phyloP scores from a whole-genome alignment of 2,329 filamentous ascomycete genomes.

The Coniochaeta pulveracea region DNA sequence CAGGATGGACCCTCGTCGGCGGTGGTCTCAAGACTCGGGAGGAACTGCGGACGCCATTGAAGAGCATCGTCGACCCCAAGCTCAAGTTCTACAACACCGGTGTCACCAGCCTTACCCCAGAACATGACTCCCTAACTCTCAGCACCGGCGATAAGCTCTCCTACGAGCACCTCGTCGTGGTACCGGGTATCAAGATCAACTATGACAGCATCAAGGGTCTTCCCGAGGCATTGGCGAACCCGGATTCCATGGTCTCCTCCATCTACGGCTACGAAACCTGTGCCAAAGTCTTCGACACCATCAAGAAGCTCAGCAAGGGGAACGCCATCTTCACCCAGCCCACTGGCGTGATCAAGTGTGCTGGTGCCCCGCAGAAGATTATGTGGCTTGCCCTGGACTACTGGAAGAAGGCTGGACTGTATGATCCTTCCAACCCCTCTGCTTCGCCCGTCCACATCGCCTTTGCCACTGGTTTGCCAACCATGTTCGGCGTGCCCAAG shows the following conservation, averaged over 20 bases:
- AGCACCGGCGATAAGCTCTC: constrained; percentile 40
- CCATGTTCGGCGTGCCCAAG: constrained; percentile 27
- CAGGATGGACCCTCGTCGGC: constrained; percentile 59
- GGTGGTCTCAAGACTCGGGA: constrained; percentile 53
- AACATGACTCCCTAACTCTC: constrained; percentile 44
- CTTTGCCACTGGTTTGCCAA: constrained; percentile 21
- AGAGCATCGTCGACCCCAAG: constrained; percentile 43
- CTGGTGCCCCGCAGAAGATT: constrained; percentile 49
- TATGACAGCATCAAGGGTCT: constrained; percentile 40
- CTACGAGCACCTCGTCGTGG: constrained; percentile 56
- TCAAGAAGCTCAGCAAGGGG: constrained; percentile 35
- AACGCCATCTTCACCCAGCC: constrained; percentile 49
- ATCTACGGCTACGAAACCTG: constrained; percentile 46
- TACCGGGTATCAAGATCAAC: constrained; percentile 42
- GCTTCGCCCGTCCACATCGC: constrained; percentile 35
- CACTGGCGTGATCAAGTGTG: constrained; percentile 46
- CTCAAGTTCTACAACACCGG: constrained; percentile 46
- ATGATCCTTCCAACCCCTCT: constrained; percentile 26
- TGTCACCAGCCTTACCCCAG: constrained; percentile 39
- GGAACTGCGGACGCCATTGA: constrained; percentile 39
- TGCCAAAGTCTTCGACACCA: constrained; percentile 38
- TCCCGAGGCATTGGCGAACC: constrained; percentile 40
- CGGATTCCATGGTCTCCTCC: constrained; percentile 35
- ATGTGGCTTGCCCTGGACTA: constrained; percentile 51
- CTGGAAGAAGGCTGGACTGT: constrained; percentile 43